phyloP scores from a whole-genome alignment of 768 basidiomycete species.

The Rhodosporidiobolus sp. region DNA sequence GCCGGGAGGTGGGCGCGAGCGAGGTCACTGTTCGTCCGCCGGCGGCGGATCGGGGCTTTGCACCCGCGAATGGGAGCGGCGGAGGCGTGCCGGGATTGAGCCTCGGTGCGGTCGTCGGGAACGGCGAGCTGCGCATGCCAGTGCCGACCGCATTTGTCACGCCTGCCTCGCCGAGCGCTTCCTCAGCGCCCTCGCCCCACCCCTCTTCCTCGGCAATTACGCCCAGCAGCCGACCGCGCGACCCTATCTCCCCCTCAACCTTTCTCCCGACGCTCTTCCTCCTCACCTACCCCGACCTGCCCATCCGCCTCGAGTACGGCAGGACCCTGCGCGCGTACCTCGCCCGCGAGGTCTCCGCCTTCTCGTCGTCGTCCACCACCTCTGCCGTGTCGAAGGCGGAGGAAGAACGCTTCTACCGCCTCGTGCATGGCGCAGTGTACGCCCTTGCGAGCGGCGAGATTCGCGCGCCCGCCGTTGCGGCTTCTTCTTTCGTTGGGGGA shows the following conservation, averaged over 20 bases:
- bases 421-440: conserved; percentile 7
- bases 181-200: background rate
- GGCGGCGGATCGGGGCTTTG: no score
- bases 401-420: conserved; percentile 4
- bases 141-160: background rate
- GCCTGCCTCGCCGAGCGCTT: background rate
- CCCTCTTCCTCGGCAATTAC: background rate
- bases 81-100: background rate
- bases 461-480: background rate
- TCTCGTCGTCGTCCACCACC: background rate
- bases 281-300: conserved; percentile 19
- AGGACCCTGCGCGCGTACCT: conserved; percentile 8
- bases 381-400: background rate
- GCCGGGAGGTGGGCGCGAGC: background rate
- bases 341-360: conserved; percentile 5
- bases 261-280: conserved; percentile 30
- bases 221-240: background rate
- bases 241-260: conserved; percentile 16
- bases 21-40: background rate
- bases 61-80: no score
- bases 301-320: conserved; percentile 16
- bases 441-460: conserved; percentile 6
- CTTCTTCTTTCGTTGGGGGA: background rate
- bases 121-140: background rate
- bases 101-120: background rate